These are phyloP conservation scores for Talaromyces sp. DNA, from an alignment of 2,329 filamentous ascomycete species.

Conservation along the genomic window DNA sequence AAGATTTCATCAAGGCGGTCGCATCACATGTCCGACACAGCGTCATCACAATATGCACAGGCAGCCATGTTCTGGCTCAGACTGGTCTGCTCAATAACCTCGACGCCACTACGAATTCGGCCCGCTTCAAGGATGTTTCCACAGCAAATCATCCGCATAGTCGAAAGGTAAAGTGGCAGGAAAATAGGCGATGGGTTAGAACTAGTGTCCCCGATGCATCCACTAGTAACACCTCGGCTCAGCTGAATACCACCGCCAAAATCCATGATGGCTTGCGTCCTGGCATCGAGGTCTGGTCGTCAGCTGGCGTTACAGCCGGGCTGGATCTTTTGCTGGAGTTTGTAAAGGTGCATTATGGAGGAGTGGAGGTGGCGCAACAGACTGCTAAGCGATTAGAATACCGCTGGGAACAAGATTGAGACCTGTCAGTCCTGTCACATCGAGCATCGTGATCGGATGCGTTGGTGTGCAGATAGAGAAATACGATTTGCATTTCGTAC, in stretches of 20 bases:
- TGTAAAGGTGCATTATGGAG: conserved; percentile 9
- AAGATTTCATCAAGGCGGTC: conserved; percentile 10
- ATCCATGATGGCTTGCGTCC: background rate
- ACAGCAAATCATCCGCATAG: conserved; percentile 10
- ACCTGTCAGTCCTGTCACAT: background rate
- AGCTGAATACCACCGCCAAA: background rate
- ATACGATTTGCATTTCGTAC: background rate
- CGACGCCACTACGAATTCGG: conserved; percentile 14
- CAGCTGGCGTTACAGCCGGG: conserved; percentile 9
- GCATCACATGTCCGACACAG: conserved; percentile 12
- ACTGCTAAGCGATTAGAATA: conserved; percentile 12
- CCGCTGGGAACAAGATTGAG: background rate
- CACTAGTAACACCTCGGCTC: background rate
- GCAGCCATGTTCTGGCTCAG: conserved; percentile 12
- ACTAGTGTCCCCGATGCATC: conserved; percentile 4
- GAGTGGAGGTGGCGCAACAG: background rate
- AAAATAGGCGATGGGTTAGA: conserved; percentile 9
- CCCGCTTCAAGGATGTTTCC: conserved; percentile 10
- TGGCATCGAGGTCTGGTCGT: conserved; percentile 10
- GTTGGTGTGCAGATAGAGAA: background rate
- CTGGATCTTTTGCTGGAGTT: conserved; percentile 12
- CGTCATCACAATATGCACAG: conserved; percentile 14
- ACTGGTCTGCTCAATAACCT: conserved; percentile 11
- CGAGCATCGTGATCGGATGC: background rate
- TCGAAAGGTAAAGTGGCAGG: conserved; percentile 10